These are phyloP conservation scores for Salix suchowensis DNA, from an alignment of 345 rosid species.

Conservation along the genomic window DNA sequence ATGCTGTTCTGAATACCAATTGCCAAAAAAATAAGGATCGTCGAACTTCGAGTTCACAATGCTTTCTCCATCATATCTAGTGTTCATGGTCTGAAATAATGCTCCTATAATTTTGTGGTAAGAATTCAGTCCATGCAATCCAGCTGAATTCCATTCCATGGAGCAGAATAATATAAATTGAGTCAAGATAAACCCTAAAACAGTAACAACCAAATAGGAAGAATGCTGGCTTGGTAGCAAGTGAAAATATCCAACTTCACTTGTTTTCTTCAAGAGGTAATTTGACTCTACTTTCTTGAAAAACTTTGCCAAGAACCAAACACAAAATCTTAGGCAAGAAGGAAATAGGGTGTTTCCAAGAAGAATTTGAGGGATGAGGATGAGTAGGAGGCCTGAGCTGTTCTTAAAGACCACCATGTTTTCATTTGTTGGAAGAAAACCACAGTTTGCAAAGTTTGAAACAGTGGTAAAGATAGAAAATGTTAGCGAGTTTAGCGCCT, in stretches of 20 bases:
- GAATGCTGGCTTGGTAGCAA: conserved; percentile 32
- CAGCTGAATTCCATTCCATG: conserved; percentile 52
- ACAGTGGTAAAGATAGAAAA: conserved; percentile 52
- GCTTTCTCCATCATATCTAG: conserved; percentile 59
- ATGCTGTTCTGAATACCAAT: no score
- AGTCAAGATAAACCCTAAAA: conserved; percentile 34
- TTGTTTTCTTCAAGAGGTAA: conserved; percentile 35
- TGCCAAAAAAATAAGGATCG: conserved; percentile 10
- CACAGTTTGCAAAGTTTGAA: conserved; percentile 54
- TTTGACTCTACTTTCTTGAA: conserved; percentile 27
- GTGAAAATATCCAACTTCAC: conserved; percentile 41
- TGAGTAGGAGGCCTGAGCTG: conserved; percentile 48
- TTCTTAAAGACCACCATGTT: conserved; percentile 57
- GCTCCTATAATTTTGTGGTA: conserved; percentile 42
- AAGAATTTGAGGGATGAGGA: conserved; percentile 47
- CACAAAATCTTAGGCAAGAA: conserved; percentile 23
- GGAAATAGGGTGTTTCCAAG: conserved; percentile 63
- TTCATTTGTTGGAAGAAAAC: conserved; percentile 70
- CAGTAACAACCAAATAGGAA: conserved; percentile 31
- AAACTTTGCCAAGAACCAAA: conserved; percentile 40
- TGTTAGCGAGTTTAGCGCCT: conserved; percentile 28
- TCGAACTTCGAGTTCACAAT: conserved; percentile 42
- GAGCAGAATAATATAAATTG: conserved; percentile 36
- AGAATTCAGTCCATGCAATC: conserved; percentile 30
- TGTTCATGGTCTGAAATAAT: conserved; percentile 42